Conservation (phyloP, 2,329 filamentous ascomycete genomes). For the Verticillium zaregamsianum region DNA sequence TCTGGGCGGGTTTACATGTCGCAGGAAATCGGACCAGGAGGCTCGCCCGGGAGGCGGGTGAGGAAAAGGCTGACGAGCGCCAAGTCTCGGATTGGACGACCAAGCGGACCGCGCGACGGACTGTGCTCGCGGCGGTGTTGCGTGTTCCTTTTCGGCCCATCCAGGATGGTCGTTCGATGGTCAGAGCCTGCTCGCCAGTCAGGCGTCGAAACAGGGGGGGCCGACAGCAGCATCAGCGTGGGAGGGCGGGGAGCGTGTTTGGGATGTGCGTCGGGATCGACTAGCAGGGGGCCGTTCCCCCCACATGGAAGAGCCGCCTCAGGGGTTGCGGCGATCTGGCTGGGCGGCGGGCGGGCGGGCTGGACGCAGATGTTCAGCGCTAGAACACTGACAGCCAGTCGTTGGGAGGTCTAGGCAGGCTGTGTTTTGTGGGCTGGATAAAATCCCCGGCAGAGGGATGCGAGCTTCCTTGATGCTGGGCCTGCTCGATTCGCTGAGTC, state of each 20-base stretch:
- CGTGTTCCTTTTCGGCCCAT: not conserved
- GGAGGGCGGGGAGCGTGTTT: not conserved
- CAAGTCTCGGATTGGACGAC: not conserved
- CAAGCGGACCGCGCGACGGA: not conserved
- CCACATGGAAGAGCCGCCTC: not conserved
- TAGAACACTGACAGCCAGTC: not conserved
- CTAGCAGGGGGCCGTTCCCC: not conserved
- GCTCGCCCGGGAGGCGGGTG: not conserved
- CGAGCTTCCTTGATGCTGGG: too few species aligned
- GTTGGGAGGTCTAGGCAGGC: not conserved
- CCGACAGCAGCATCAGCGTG: not conserved
- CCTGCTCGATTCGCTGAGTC: too few species aligned
- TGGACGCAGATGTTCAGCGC: not conserved
- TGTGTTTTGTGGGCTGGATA: not conserved
- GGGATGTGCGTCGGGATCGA: not conserved
- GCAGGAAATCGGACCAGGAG: slow-evolving; percentile 1
- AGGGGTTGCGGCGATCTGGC: not conserved
- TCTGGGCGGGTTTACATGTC: not conserved
- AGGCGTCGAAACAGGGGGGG: not conserved
- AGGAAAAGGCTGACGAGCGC: not conserved
- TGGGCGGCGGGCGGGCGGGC: not conserved
- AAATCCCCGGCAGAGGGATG: too few species aligned
- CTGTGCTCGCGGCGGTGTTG: not conserved
- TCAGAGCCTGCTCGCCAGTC: not conserved
- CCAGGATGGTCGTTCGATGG: not conserved